Conservation (phyloP, 257 asterid species). For the Vinca minor region DNA sequence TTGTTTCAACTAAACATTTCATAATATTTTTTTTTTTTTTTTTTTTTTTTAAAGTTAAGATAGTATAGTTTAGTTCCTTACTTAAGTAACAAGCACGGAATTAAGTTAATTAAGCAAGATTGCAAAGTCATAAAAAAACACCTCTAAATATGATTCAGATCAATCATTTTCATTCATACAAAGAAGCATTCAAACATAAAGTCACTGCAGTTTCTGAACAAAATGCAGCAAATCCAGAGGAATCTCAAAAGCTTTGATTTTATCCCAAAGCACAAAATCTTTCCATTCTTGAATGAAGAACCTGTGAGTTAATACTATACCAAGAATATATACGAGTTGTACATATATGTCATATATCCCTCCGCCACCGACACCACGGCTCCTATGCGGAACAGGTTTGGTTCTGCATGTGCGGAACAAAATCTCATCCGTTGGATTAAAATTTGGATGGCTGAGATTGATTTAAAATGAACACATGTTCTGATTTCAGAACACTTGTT, state of each 20-base stretch:
- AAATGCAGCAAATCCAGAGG: slow-evolving; percentile 10
- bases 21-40: neutral
- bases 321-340: neutral
- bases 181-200: slow-evolving; percentile 9
- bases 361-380: too few species aligned
- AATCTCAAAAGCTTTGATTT: slow-evolving; percentile 1
- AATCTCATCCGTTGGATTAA: too few species aligned
- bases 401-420: too few species aligned
- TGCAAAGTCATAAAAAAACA: slow-evolving; percentile 8
- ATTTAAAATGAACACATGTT: too few species aligned
- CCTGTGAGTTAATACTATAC: neutral
- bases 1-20: neutral
- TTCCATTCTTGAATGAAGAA: slow-evolving; percentile 9
- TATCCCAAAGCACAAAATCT: slow-evolving; percentile 1
- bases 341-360: neutral
- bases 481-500: too few species aligned
- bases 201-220: neutral
- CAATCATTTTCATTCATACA: slow-evolving; percentile 5
- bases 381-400: too few species aligned
- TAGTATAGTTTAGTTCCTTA: slow-evolving; percentile 4
- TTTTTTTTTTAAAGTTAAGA: too few species aligned
- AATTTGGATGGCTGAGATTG: too few species aligned
- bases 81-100: slow-evolving; percentile 21
- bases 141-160: slow-evolving; percentile 10
- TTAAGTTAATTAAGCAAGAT: slow-evolving; percentile 17